Base-by-base conservation (phyloP, 306 rosid species). In the Vicia villosa region DNA sequence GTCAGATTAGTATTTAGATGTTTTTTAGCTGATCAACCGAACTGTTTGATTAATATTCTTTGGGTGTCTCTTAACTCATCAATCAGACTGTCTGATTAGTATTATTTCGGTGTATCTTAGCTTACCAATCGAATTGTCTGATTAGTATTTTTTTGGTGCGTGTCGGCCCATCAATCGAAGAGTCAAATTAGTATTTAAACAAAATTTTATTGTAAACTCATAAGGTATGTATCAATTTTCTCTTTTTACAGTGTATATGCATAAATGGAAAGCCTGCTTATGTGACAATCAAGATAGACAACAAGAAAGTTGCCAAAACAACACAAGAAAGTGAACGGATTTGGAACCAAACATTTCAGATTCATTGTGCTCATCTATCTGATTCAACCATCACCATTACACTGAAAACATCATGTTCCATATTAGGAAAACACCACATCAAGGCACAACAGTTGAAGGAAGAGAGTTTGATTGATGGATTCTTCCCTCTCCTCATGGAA, bases 271-370 rank as follows among this genome's bases (percentile, higher is more conserved):
- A 80, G 82, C 83, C 89, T 45, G 83, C 92, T 46, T 83, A 83
- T 76, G 96, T 94, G 80, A 84, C 87, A 17, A 83, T 94, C 66
- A 79, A 79, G 75, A 81, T 94, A 68, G 86, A 81, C 63, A 65
- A 80, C 80, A 87, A 61, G 62, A 81, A 62, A 76, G 86, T 83
- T 16, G 97, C 92, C 17, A 64, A 71, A 63, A 91, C 97, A 2
- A 87, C 79, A n/a, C 76, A 62, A 19, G 94, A 87, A 66, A 20
- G 26, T 0, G 95, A 85, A 42, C 92, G 95, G 4, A 82, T 91
- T 1, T 94, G 99, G 99, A 91, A 94, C 78, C 96, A 91, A 67
- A 91, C 95, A 69, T 91, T 91, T 76, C 92, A 81, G 67, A 83
- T 94, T 81, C 86, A 69, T 1, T 91, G 97, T 71, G 99, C 95